phyloP scores from a whole-genome alignment of 1,284 basidiomycete species.

The Naganishia sp. region DNA sequence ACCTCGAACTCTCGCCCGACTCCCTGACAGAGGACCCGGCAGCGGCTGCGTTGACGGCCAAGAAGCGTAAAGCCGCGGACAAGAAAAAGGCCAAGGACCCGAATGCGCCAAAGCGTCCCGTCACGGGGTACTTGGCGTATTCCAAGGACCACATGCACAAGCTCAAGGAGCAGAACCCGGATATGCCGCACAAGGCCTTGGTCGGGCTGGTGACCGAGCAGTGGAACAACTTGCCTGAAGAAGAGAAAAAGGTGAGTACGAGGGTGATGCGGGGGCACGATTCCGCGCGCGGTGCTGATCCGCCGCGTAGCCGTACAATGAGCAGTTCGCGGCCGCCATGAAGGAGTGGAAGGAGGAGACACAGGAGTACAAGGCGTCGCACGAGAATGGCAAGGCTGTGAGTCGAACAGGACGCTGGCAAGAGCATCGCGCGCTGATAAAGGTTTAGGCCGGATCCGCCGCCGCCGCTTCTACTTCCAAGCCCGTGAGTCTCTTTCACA shows the following conservation, averaged over 20 bases:
- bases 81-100: conserved; percentile 69
- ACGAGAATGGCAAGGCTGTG: conserved; percentile 12
- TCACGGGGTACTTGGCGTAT: conserved; percentile 92
- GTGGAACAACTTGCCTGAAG: conserved; percentile 70
- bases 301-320: conserved; percentile 39
- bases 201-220: conserved; percentile 69
- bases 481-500: conserved; percentile 1
- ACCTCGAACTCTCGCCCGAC: conserved; percentile 47
- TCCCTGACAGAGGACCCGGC: conserved; percentile 34
- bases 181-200: conserved; percentile 70
- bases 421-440: neutral
- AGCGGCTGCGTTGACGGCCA: conserved; percentile 34
- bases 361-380: conserved; percentile 11
- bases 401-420: neutral
- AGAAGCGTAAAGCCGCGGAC: conserved; percentile 38
- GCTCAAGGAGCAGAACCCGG: conserved; percentile 60
- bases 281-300: neutral
- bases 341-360: conserved; percentile 29
- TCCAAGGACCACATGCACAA: conserved; percentile 56
- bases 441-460: neutral
- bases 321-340: conserved; percentile 39
- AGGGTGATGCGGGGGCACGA: neutral
- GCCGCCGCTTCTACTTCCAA: conserved; percentile 22
- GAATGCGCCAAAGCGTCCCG: conserved; percentile 89
- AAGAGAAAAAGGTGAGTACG: conserved; percentile 68